phyloP scores from a whole-genome alignment of 2,329 filamentous ascomycete genomes.

The Curvularia lunata region DNA sequence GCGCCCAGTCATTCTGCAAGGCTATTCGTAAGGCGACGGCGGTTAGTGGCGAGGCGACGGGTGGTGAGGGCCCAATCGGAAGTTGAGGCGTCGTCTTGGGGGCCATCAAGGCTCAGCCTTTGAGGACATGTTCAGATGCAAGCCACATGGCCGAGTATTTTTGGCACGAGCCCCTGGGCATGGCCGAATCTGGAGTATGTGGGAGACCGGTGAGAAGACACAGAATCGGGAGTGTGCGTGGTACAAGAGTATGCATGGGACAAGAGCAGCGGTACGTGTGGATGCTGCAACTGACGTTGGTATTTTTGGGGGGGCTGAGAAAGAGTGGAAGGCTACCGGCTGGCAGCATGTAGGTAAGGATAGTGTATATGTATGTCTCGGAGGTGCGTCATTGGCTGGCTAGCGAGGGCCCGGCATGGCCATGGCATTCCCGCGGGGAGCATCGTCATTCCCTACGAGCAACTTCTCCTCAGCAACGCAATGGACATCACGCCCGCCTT shows the following conservation, averaged over 20 bases:
- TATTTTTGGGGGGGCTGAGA: background rate
- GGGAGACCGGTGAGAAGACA: background rate
- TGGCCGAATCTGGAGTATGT: too few species aligned
- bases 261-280: background rate
- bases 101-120: background rate
- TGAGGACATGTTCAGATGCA: background rate
- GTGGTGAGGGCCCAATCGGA: conserved; percentile 1
- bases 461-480: conserved; percentile 24
- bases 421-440: conserved; percentile 32
- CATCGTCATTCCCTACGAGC: conserved; percentile 34
- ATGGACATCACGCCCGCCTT: conserved; percentile 71
- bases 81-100: background rate
- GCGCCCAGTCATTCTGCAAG: background rate
- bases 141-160: background rate
- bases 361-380: too few species aligned
- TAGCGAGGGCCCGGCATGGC: conserved; percentile 27
- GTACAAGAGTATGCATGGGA: too few species aligned
- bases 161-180: background rate
- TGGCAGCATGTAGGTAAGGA: background rate
- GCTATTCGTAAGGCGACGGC: background rate
- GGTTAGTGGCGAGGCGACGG: conserved; percentile 1
- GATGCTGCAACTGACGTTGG: too few species aligned
- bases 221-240: too few species aligned
- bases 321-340: background rate
- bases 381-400: conserved; percentile 25